Base-by-base conservation (phyloP, 1,284 basidiomycete species). In the Schizophyllum amplum region DNA sequence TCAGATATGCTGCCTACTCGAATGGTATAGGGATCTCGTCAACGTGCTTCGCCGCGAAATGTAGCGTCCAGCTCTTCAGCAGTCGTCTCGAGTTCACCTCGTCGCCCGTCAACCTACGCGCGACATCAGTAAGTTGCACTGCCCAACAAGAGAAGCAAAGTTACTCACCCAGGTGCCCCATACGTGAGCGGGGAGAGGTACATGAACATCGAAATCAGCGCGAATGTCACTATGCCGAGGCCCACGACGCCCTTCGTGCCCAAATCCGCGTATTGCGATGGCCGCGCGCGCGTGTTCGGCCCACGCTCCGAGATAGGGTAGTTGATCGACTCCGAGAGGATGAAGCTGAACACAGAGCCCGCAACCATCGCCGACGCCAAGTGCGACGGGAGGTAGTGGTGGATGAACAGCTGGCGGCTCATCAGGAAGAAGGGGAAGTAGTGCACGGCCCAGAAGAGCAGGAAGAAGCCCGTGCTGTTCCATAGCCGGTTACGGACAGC, bases 341-440 rank as follows among this genome's bases (percentile, higher is more conserved):
- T 78, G 72, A 98, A 99, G 73, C 92, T 94, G 66, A 98, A 77
- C 26, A 98, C 87, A 2, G 91, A 82, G 49, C 96, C 97, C 17
- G 95, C 92, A 52, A 97, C 85, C 57, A 99, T 78, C 15, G 93
- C 88, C 5, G 94, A 95, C 23, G 92, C 90, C 47, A 99, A 80
- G 69, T 96, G 93, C 0, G 93, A 92, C 4, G 96, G 96, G 6
- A 99, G 85, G 70, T 99, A 99, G 72, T 99, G 96, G 71, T 99
- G 96, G 47, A 99, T 78, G 80, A 98, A 98, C 27, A 96, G 80
- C 69, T 99, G 97, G 55, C 97, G 91, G 67, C 82, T 89, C 94
- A 99, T 98, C 33, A 98, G 80, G 86, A 92, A 99, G 82, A 99
- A 99, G 11, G 97, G 97, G 67, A 92, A 76, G 75, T 98, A 99